Percentiles rank a stretch among this genome's conserved stretches.
Evolutionary conservation across 139 green algal species (phyloP).

Genomic region (Coelastrella sp.): DNA sequence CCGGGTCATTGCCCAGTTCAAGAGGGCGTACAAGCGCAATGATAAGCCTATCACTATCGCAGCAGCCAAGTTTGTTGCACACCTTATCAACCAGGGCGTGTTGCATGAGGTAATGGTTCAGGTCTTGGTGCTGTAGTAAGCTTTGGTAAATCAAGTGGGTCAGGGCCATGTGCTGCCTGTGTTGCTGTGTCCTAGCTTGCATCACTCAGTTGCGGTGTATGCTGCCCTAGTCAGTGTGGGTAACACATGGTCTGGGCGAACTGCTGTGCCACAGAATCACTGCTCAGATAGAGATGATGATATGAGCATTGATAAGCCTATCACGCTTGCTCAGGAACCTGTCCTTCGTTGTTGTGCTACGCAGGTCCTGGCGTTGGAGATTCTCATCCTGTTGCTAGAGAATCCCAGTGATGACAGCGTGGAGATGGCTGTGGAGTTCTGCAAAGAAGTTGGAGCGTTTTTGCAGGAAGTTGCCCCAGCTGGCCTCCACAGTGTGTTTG

Average conservation of each 20-base stretch:
- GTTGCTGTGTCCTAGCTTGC: neutral
- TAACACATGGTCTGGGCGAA: no score
- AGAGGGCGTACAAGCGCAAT: conserved; percentile 94
- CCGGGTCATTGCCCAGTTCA: conserved; percentile 81
- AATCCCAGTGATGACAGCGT: conserved; percentile 92
- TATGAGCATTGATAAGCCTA: no score
- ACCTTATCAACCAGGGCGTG: conserved; percentile 95
- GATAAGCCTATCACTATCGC: conserved; percentile 95
- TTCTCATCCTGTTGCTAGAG: conserved; percentile 95
- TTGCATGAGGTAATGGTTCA: conserved; percentile 51
- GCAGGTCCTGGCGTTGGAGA: conserved; percentile 94
- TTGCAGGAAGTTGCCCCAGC: conserved; percentile 59
- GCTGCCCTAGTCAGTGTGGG: no score
- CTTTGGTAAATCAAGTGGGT: neutral
- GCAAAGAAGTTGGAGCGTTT: conserved; percentile 84
- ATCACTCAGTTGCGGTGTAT: neutral
- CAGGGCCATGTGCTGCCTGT: neutral
- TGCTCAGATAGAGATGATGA: no score
- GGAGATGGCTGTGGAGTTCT: conserved; percentile 88
- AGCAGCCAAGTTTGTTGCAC: conserved; percentile 90
- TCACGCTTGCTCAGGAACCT: no score
- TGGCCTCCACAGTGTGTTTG: conserved; percentile 81
- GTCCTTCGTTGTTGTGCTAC: neutral
- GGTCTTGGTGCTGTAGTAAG: neutral
- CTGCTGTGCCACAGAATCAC: no score